Conservation (phyloP, 768 basidiomycete genomes). For the Chalciporus piperatus region DNA sequence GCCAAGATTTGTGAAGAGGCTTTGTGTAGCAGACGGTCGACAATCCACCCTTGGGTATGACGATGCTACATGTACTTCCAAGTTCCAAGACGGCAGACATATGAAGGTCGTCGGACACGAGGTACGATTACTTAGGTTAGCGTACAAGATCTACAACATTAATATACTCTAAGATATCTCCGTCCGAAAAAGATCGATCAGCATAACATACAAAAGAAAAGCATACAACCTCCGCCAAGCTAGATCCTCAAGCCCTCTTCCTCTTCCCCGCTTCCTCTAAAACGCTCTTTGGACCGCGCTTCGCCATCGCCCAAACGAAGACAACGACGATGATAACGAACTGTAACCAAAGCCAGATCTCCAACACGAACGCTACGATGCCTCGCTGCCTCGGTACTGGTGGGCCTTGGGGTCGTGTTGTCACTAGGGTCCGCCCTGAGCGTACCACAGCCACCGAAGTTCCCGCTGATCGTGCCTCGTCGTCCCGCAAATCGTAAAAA, state of each 20-base stretch:
- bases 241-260: constrained; percentile 12
- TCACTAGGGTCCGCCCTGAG: constrained; percentile 4
- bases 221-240: constrained; percentile 2
- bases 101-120: no score
- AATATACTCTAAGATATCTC: constrained; percentile 20
- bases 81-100: no score
- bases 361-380: constrained; percentile 50
- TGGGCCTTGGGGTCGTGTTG: constrained; percentile 9
- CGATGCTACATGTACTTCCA: no score
- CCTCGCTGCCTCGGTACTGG: constrained; percentile 29
- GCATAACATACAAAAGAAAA: constrained; percentile 3
- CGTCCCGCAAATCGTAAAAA: constrained; percentile 7
- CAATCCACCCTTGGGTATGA: no score
- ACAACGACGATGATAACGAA: constrained; percentile 71
- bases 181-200: constrained; percentile 2
- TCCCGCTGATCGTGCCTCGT: constrained; percentile 2
- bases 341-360: constrained; percentile 85
- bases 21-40: no score
- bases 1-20: no score
- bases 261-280: constrained; percentile 44
- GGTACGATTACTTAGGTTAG: no score
- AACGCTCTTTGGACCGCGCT: constrained; percentile 69
- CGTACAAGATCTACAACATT: constrained; percentile 19
- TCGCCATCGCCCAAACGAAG: constrained; percentile 81
- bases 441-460: neutral